These are phyloP conservation scores for Dothideomycetidae sp. DNA, from an alignment of 2,329 filamentous ascomycete species.

Conservation along the genomic window DNA sequence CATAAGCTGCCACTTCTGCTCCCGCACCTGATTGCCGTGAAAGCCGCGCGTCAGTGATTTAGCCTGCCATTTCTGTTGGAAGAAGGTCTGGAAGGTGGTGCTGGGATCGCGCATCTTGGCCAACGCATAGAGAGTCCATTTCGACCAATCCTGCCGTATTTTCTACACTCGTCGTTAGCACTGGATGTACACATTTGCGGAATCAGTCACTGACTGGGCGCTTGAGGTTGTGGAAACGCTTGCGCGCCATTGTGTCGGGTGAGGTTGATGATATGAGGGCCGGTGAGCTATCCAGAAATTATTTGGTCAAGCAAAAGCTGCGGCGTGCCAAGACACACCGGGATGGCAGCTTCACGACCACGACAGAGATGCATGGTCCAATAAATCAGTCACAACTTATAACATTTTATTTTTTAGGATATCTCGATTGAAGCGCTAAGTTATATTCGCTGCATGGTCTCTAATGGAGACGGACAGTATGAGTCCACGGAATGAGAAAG, in stretches of 20 bases:
- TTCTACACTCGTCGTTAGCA: conserved; percentile 42
- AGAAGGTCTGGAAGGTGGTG: conserved; percentile 52
- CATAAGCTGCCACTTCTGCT: conserved; percentile 88
- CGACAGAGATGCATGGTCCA: too few species aligned
- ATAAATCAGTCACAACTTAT: too few species aligned
- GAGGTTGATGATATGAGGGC: neutral
- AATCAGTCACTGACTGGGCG: conserved; percentile 18
- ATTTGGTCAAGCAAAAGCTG: neutral
- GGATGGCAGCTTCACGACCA: too few species aligned
- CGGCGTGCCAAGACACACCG: neutral
- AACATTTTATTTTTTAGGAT: too few species aligned
- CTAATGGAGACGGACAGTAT: too few species aligned
- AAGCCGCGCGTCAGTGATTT: conserved; percentile 75
- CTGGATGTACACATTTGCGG: conserved; percentile 6
- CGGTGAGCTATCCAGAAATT: neutral
- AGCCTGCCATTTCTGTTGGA: conserved; percentile 95
- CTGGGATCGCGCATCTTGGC: conserved; percentile 37
- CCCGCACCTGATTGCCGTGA: conserved; percentile 87
- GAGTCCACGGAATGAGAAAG: too few species aligned
- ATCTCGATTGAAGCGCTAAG: too few species aligned
- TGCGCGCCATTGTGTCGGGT: conserved; percentile 22
- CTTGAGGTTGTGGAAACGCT: conserved; percentile 50
- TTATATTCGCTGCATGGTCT: too few species aligned
- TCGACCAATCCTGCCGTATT: conserved; percentile 92
- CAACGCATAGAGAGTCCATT: conserved; percentile 91